Percentiles rank a stretch among this genome's conserved stretches.
Evolutionary conservation across 148 eudicot species (phyloP).

Genomic region (Rhododendron williamsianum): DNA sequence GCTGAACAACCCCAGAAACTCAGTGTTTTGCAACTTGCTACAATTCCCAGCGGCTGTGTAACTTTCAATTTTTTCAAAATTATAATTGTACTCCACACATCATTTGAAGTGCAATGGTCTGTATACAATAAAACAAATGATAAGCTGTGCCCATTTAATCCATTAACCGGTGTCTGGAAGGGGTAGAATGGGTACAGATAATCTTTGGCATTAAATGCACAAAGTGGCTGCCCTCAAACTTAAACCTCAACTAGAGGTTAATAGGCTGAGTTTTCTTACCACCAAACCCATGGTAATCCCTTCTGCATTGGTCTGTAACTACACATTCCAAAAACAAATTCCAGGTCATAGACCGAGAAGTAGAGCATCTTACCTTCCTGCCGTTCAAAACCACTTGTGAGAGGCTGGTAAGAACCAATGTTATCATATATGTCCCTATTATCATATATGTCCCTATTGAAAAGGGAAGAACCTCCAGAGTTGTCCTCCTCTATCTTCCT

Average conservation of each 20-base stretch:
- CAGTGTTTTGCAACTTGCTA: background rate
- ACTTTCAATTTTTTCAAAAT: background rate
- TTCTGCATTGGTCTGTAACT: background rate
- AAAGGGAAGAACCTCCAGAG: slow-evolving; percentile 45
- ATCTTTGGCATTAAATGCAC: background rate
- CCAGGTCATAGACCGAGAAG: background rate
- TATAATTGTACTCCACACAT: background rate
- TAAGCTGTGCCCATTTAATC: background rate
- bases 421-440: slow-evolving; percentile 49
- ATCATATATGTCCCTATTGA: slow-evolving; percentile 47
- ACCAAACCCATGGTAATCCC: background rate
- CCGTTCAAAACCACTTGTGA: slow-evolving; percentile 23
- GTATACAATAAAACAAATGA: background rate
- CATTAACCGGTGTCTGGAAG: background rate
- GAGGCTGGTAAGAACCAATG: slow-evolving; percentile 48
- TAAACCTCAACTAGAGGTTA: background rate
- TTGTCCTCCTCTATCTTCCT: slow-evolving; percentile 42
- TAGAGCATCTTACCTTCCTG: slow-evolving; percentile 50
- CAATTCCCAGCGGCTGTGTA: background rate
- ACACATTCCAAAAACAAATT: slow-evolving; percentile 1
- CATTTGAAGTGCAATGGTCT: background rate
- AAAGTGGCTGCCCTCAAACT: background rate
- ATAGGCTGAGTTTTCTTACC: background rate
- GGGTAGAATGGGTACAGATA: background rate
- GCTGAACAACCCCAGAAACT: background rate